Evolutionary conservation across 352 stramenopile species (phyloP), one percentile per base, ranked within the genome.

Genomic region (Pythium guiyangense): DNA sequence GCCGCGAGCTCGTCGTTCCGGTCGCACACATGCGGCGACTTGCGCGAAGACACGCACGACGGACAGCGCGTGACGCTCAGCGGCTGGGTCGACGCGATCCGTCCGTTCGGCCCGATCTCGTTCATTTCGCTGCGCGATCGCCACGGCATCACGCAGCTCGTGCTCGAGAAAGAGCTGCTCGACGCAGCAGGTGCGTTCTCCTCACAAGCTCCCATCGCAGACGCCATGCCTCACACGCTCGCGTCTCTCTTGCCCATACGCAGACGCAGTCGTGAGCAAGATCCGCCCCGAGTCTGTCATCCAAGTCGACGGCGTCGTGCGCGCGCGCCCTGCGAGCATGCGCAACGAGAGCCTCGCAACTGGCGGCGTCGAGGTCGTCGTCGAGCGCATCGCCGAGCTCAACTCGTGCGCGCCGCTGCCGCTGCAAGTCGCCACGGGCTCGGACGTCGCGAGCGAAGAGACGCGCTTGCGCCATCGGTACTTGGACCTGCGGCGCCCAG

Each of bases 111-210:
- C 0, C 79, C 77, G 18, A 84, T 94, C 35, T 83, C 77, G 8
- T 96, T 96, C 64, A 68, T 93, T 25, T 89, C 79, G 29, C 63
- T 96, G 49, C 79, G 86, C 51, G 86, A 96, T 54, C 80, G 82
- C 45, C 70, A 87, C 50, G 86, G 86, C 29, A 70, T 85, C 58
- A 90, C 82, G 54, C 86, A 96, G 65, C 67, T 96, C 20, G 80
- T 92, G 47, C 68, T 93, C 25, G 76, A 89, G 54, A 88, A 84
- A 54, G 69, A 73, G 14, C 64, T 81, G 35, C 58, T 88, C 20
- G 65, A 78, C 9, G 42, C 66, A 6, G 59, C 67, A 10, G 63
- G 74, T 84, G 37, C 45, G 66, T 59, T 17, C 8, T 6, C 11
- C 12, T 18, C 46, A 37, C 22, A 39, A 52, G 10, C 3, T 18